phyloP scores from a whole-genome alignment of 2,329 filamentous ascomycete genomes.

The Claviceps fusiformis region DNA sequence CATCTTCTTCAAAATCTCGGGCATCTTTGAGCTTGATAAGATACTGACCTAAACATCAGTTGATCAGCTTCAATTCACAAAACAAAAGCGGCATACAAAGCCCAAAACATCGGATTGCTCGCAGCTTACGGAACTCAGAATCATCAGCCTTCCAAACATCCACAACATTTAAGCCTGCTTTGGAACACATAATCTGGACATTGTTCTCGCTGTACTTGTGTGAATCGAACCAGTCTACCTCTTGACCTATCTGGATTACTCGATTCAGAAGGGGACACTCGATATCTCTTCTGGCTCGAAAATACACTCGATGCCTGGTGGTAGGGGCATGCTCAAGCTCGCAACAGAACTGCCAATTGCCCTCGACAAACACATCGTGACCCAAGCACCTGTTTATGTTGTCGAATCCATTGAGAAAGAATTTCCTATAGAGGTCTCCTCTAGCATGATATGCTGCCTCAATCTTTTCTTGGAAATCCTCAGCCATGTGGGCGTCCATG shows the following conservation, averaged over 20 bases:
- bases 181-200: conserved; percentile 25
- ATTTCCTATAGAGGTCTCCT: conserved; percentile 20
- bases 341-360: conserved; percentile 25
- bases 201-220: conserved; percentile 25
- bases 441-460: conserved; percentile 26
- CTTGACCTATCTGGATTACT: conserved; percentile 18
- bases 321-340: conserved; percentile 22
- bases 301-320: conserved; percentile 27
- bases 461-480: conserved; percentile 21
- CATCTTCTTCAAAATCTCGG: conserved; percentile 20
- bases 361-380: conserved; percentile 20
- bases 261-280: conserved; percentile 12
- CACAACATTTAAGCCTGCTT: conserved; percentile 23
- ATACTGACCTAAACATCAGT: conserved; percentile 20
- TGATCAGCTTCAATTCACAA: conserved; percentile 10
- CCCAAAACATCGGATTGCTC: not conserved
- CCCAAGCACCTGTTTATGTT: conserved; percentile 23
- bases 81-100: not conserved
- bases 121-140: conserved; percentile 25
- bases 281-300: conserved; percentile 22
- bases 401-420: conserved; percentile 26
- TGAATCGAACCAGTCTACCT: conserved; percentile 30
- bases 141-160: conserved; percentile 22
- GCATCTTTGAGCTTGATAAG: conserved; percentile 19
- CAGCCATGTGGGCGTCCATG: conserved; percentile 26